Base-by-base conservation (phyloP, 2,329 filamentous ascomycete genomes). In the Aspergillus cejpii region DNA sequence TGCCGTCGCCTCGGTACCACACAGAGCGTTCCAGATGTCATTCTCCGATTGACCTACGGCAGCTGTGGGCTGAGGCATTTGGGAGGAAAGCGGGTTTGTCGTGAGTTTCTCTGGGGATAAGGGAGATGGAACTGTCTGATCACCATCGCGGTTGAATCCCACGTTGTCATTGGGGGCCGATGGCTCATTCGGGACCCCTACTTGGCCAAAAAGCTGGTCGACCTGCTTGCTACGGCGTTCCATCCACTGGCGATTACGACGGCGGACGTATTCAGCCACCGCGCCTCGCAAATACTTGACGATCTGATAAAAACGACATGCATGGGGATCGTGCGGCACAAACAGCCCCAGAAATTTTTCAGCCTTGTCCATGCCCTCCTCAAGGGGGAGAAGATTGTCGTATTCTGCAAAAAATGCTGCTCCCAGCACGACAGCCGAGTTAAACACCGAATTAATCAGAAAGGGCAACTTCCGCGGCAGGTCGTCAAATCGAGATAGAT, bases 351-450 rank as follows among this genome's bases (percentile, higher is more conserved):
- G 53, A 21, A 67, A 64, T 14, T 53, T 54, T 34, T 66, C 61
- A 14, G 64, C 63, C 47, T 65, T 65, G 36, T 56, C 56, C 46
- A 67, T 43, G 4, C 61, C 59, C 19, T 62, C 62, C 44, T 64
- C 58, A 1, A 67, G 50, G 0, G 63, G 64, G 14, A 66, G 57
- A 3, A 63, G 42, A 37, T 59, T 64, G 43, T 73, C 69, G 2
- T 74, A 65, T 43, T 74, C 70, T 0, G 68, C 70, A 39, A 74
- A 74, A 19, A 67, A 63, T 0, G 71, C 70, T 0, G 72, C 62
- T 0, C 72, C 72, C 0, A 74, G 58, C 0, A 74, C 70, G 0
- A 74, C 53, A 0, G 68, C 69, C 0, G 71, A 70, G 5, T 72
- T 66, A 47, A 74, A 74, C 3, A 69, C 63, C 1, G 69, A 70